phyloP scores from a whole-genome alignment of 2,329 filamentous ascomycete species.

The Sclerotinia sclerotiorum region DNA sequence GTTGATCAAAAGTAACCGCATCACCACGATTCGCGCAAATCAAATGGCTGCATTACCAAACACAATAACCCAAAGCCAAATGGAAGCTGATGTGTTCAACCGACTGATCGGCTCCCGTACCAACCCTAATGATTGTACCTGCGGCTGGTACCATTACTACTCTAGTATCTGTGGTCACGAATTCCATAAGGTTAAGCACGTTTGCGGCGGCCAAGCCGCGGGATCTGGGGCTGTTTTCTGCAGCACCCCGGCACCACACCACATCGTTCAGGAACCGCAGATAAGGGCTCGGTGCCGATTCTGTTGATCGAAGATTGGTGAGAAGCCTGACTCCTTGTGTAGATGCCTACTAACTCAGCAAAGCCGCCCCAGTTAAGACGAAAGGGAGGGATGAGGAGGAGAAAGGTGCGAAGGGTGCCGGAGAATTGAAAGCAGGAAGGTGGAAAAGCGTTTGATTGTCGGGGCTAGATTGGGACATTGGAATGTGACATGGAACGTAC shows the following conservation, averaged over 20 bases:
- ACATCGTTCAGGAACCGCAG: background rate
- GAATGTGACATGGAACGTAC: too few species aligned
- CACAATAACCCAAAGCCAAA: background rate
- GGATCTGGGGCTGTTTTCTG: background rate
- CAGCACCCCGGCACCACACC: background rate
- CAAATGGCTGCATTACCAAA: background rate
- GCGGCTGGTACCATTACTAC: background rate
- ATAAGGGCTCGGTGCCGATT: background rate
- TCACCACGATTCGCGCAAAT: too few species aligned
- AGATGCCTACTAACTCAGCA: background rate
- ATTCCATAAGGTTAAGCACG: accelerated
- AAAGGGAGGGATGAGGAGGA: too few species aligned
- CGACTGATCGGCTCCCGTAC: background rate
- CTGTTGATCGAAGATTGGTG: background rate
- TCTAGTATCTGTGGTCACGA: background rate
- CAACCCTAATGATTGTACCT: background rate
- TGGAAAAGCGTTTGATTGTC: too few species aligned
- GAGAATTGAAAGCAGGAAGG: too few species aligned
- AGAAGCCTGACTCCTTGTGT: background rate
- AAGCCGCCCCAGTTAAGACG: too few species aligned
- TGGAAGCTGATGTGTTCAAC: background rate
- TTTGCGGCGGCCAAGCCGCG: background rate
- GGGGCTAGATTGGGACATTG: too few species aligned
- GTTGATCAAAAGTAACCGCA: background rate
- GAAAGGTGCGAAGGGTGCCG: too few species aligned